phyloP scores from a whole-genome alignment of 345 rosid genomes.

The Schrenkiella parvula region DNA sequence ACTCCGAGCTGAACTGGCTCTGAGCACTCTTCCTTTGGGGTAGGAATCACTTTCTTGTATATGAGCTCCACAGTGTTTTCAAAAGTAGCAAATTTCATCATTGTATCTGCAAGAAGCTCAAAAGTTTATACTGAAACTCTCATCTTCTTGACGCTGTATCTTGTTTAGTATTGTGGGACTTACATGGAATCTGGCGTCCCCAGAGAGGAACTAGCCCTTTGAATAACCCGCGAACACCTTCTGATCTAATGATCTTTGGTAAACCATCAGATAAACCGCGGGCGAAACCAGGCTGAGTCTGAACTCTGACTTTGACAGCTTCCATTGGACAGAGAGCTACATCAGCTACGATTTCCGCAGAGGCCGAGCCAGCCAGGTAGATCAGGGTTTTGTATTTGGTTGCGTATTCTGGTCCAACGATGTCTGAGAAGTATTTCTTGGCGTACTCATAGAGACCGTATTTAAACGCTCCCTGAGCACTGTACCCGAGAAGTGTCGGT shows the following conservation, averaged over 20 bases:
- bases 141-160: neutral
- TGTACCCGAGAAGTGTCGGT: slow-evolving; percentile 87
- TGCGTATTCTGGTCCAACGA: slow-evolving; percentile 88
- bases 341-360: slow-evolving; percentile 89
- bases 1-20: slow-evolving; percentile 74
- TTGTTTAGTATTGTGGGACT: slow-evolving; percentile 20
- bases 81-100: slow-evolving; percentile 97
- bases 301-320: slow-evolving; percentile 94
- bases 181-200: slow-evolving; percentile 99
- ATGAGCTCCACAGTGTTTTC: slow-evolving; percentile 80
- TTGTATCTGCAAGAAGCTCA: slow-evolving; percentile 60
- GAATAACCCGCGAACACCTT: slow-evolving; percentile 75
- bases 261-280: slow-evolving; percentile 86
- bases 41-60: slow-evolving; percentile 77
- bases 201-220: slow-evolving; percentile 90
- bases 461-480: slow-evolving; percentile 97
- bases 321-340: slow-evolving; percentile 94
- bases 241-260: slow-evolving; percentile 74
- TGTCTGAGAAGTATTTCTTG: slow-evolving; percentile 91
- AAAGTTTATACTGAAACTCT: neutral
- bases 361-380: slow-evolving; percentile 93
- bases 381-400: slow-evolving; percentile 83
- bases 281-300: slow-evolving; percentile 95
- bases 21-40: slow-evolving; percentile 81
- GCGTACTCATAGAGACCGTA: slow-evolving; percentile 80